A percentile compares a stretch with the other conserved stretches of the same genome.
Conservation (phyloP, 2,329 filamentous ascomycete genomes). For the Diplodia sapinea region DNA sequence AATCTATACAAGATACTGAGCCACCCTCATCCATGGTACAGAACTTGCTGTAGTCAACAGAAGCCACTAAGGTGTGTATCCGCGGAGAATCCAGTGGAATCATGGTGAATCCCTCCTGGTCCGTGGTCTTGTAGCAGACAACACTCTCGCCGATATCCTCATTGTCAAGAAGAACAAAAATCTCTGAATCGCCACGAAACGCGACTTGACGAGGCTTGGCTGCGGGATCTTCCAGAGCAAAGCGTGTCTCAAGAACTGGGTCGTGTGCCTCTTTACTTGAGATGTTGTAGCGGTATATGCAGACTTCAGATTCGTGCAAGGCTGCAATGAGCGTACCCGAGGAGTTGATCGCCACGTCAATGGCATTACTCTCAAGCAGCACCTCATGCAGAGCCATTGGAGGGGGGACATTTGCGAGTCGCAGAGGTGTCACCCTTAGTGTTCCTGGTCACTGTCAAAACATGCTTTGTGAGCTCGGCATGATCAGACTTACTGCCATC, state of each 20-base stretch:
- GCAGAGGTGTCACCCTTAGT: conserved; percentile 84
- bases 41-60: conserved; percentile 29
- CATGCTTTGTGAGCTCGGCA: neutral
- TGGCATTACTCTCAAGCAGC: conserved; percentile 63
- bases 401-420: conserved; percentile 83
- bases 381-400: conserved; percentile 89
- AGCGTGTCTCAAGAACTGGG: conserved; percentile 36
- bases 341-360: conserved; percentile 74
- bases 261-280: conserved; percentile 58
- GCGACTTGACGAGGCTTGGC: conserved; percentile 54
- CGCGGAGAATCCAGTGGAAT: neutral
- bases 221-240: conserved; percentile 32
- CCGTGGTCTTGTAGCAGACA: conserved; percentile 20
- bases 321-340: conserved; percentile 64
- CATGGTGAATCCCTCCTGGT: neutral
- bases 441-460: conserved; percentile 48
- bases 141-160: conserved; percentile 36
- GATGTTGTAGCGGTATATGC: conserved; percentile 72
- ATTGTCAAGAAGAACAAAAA: conserved; percentile 47
- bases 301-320: conserved; percentile 69
- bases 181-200: conserved; percentile 49
- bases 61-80: conserved; percentile 18
- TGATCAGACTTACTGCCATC: conserved; percentile 68
- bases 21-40: conserved; percentile 10
- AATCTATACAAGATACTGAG: neutral